phyloP scores from a whole-genome alignment of 192 early-diverging fungal species.

The Geranomyces variabilis region DNA sequence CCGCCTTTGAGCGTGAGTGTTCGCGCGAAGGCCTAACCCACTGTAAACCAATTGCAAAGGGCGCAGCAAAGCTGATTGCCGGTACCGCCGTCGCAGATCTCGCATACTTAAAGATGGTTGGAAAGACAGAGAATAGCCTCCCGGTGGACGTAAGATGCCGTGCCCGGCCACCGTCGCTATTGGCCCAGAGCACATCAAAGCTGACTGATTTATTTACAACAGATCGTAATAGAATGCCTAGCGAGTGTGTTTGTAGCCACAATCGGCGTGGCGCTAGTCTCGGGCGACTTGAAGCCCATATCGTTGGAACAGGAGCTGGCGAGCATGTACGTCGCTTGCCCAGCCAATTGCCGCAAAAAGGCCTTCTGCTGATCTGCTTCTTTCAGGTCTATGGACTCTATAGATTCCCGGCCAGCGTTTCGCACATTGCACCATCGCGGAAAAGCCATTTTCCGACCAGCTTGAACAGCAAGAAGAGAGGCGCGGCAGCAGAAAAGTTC shows the following conservation, averaged over 20 bases:
- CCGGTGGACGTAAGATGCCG: slow-evolving; percentile 27
- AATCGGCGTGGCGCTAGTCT: slow-evolving; percentile 18
- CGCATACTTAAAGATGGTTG: slow-evolving; percentile 32
- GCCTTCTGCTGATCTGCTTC: not conserved
- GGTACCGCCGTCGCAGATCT: slow-evolving; percentile 28
- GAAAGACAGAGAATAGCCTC: slow-evolving; percentile 9
- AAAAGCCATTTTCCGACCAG: slow-evolving; percentile 16
- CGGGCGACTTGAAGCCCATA: slow-evolving; percentile 28
- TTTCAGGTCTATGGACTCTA: slow-evolving; percentile 25
- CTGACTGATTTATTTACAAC: not conserved
- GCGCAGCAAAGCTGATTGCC: too few species aligned
- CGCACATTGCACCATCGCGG: slow-evolving; percentile 25
- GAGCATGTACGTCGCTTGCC: slow-evolving; percentile 8
- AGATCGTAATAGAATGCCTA: slow-evolving; percentile 34
- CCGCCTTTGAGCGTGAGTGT: slow-evolving; percentile 40
- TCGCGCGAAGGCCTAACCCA: not conserved
- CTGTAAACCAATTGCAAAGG: not conserved
- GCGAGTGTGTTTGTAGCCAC: slow-evolving; percentile 21
- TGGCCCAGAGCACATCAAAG: not conserved
- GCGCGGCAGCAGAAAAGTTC: too few species aligned
- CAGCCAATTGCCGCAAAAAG: too few species aligned
- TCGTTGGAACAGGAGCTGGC: slow-evolving; percentile 18
- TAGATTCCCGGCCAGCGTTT: slow-evolving; percentile 18
- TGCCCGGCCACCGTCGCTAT: not conserved
- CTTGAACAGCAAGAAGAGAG: not conserved